phyloP scores from a whole-genome alignment of 1,139 yeast species.

The Yamadazyma mexicana region DNA sequence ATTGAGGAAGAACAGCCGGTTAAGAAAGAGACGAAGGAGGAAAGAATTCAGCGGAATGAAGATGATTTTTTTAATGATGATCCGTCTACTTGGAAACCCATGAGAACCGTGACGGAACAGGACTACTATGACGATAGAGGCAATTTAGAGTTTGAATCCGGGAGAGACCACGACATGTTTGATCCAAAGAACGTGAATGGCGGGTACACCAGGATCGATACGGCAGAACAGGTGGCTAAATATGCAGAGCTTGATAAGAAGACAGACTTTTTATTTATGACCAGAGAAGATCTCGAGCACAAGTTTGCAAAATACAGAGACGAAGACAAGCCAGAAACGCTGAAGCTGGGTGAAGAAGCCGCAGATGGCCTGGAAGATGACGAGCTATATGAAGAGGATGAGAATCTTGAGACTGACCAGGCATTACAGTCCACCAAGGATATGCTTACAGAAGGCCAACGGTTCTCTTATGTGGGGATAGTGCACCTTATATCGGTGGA shows the following conservation, averaged over 20 bases:
- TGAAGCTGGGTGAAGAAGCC: slow-evolving; percentile 8
- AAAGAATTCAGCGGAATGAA: slow-evolving; percentile 16
- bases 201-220: slow-evolving; percentile 89
- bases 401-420: slow-evolving; percentile 50
- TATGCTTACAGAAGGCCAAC: slow-evolving; percentile 79
- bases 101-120: slow-evolving; percentile 50
- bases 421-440: slow-evolving; percentile 80
- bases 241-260: slow-evolving; percentile 72
- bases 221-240: slow-evolving; percentile 81
- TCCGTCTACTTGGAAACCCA: slow-evolving; percentile 49
- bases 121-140: slow-evolving; percentile 56
- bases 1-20: slow-evolving; percentile 4
- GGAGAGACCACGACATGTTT: slow-evolving; percentile 22
- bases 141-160: slow-evolving; percentile 39
- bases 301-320: slow-evolving; percentile 18
- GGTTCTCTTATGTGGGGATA: slow-evolving; percentile 89
- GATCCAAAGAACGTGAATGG: slow-evolving; percentile 24
- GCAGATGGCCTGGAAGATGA: slow-evolving; percentile 16
- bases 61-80: slow-evolving; percentile 39
- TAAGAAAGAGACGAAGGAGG: slow-evolving; percentile 7
- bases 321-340: slow-evolving; percentile 18
- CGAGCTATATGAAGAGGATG: slow-evolving; percentile 28
- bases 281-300: slow-evolving; percentile 14
- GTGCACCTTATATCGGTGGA: slow-evolving; percentile 73
- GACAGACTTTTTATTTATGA: slow-evolving; percentile 74